Evolutionary conservation across 2,329 filamentous ascomycete species (phyloP).

Genomic region (Beauveria scarabaeidicola): DNA sequence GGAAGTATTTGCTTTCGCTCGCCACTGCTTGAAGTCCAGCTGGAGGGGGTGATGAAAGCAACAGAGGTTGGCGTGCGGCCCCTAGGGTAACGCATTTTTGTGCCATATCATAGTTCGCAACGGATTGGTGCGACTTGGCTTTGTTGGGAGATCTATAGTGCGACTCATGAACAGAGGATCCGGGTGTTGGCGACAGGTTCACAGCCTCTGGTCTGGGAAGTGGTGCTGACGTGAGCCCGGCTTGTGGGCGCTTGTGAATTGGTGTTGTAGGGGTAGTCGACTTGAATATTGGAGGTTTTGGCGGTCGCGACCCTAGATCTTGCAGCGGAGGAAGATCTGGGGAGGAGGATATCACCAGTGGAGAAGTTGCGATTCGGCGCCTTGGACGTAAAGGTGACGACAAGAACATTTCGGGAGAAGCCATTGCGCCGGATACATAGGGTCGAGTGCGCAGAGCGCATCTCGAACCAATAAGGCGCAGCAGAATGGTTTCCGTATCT

Average conservation of each 20-base stretch:
- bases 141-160: neutral
- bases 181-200: neutral
- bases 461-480: conserved; percentile 22
- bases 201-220: neutral
- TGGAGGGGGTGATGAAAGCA: neutral
- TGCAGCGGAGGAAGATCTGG: conserved; percentile 46
- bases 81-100: neutral
- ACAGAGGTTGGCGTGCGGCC: neutral
- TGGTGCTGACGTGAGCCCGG: neutral
- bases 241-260: too few species aligned
- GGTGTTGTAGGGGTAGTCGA: neutral
- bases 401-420: conserved; percentile 24
- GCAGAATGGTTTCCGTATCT: conserved; percentile 5
- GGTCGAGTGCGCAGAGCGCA: conserved; percentile 40
- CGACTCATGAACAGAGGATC: neutral
- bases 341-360: conserved; percentile 37
- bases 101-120: neutral
- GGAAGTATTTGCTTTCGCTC: conserved; percentile 1
- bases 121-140: neutral
- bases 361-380: conserved; percentile 24
- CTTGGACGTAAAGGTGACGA: conserved; percentile 23
- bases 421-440: conserved; percentile 22
- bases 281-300: neutral
- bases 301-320: conserved; percentile 34
- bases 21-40: neutral